A percentile compares a stretch with the other conserved stretches of the same genome.
These are phyloP conservation scores for Priceomyces melissophilus DNA, from an alignment of 805 yeast genomes.

Conservation along the genomic window DNA sequence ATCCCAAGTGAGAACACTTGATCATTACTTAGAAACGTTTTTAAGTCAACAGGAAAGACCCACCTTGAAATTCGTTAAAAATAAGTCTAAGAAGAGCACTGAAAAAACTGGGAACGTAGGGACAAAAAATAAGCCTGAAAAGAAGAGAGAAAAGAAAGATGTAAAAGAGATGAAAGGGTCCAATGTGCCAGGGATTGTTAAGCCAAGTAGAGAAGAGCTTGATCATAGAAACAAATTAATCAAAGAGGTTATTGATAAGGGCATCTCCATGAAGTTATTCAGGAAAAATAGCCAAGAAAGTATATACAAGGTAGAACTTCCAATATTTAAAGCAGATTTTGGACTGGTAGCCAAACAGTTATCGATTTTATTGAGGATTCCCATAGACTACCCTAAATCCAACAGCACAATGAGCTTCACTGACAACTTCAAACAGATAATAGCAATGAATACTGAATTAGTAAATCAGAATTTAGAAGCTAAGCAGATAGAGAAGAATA, in stretches of 20 bases:
- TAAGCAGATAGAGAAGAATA: conserved; percentile 24
- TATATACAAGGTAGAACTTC: conserved; percentile 30
- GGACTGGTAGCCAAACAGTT: conserved; percentile 25
- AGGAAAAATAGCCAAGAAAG: conserved; percentile 21
- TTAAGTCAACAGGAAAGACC: conserved; percentile 57
- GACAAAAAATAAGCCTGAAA: background rate
- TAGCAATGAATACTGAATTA: conserved; percentile 20
- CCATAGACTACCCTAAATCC: conserved; percentile 29
- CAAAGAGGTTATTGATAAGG: conserved; percentile 25
- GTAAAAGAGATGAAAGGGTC: background rate
- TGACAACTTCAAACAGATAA: conserved; percentile 28
- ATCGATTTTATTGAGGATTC: conserved; percentile 32
- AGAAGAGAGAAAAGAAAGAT: background rate
- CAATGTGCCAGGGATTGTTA: background rate
- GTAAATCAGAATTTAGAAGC: conserved; percentile 14
- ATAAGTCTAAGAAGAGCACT: conserved; percentile 7
- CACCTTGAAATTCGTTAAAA: conserved; percentile 58
- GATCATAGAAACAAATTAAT: conserved; percentile 16
- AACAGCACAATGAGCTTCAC: conserved; percentile 21
- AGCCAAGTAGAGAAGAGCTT: background rate
- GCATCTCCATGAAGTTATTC: conserved; percentile 22
- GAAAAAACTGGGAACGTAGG: background rate
- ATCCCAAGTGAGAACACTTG: conserved; percentile 55
- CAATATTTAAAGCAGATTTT: conserved; percentile 26
- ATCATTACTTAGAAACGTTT: conserved; percentile 55